Evolutionary conservation across 352 stramenopile species (phyloP).

Genomic region (Globisporangium paddicum): DNA sequence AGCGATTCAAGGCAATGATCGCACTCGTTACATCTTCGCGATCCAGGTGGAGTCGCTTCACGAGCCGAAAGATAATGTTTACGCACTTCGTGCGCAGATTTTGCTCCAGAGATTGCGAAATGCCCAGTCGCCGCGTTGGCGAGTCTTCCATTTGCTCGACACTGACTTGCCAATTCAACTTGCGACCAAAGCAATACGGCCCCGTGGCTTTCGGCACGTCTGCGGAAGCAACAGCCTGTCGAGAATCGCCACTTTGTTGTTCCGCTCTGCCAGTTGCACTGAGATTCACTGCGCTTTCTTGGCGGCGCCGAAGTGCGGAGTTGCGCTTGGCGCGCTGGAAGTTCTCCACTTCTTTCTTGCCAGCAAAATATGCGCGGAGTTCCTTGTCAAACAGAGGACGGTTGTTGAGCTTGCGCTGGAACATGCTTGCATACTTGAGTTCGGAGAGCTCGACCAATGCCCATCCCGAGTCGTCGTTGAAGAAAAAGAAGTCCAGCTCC

Average conservation of each 20-base stretch:
- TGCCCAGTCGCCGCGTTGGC: constrained; percentile 41
- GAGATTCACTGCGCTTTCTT: constrained; percentile 1
- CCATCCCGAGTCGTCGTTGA: constrained; percentile 68
- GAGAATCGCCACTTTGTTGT: constrained; percentile 3
- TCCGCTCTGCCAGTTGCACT: constrained; percentile 21
- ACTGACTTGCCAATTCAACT: constrained; percentile 71
- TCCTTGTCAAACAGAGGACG: constrained; percentile 41
- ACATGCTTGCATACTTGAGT: constrained; percentile 32
- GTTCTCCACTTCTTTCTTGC: constrained; percentile 53
- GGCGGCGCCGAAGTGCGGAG: constrained; percentile 20
- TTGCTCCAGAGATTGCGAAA: constrained; percentile 67
- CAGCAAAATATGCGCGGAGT: constrained; percentile 55
- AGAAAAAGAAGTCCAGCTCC: constrained; percentile 64
- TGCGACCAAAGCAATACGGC: constrained; percentile 61
- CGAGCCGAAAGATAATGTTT: constrained; percentile 56
- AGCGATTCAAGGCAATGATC: constrained; percentile 76
- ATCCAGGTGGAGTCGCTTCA: constrained; percentile 55
- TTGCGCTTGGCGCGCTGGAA: constrained; percentile 56
- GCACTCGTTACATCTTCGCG: constrained; percentile 68
- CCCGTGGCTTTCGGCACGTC: constrained; percentile 10
- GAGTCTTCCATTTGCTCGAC: constrained; percentile 53
- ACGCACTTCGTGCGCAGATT: constrained; percentile 59
- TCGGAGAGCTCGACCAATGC: constrained; percentile 66
- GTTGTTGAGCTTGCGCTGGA: constrained; percentile 54
- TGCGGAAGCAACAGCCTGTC: too few species aligned